Evolutionary conservation across 768 basidiomycete species (phyloP), one percentile per base, ranked within the genome.

Genomic region (Nevesoporus exiguus): DNA sequence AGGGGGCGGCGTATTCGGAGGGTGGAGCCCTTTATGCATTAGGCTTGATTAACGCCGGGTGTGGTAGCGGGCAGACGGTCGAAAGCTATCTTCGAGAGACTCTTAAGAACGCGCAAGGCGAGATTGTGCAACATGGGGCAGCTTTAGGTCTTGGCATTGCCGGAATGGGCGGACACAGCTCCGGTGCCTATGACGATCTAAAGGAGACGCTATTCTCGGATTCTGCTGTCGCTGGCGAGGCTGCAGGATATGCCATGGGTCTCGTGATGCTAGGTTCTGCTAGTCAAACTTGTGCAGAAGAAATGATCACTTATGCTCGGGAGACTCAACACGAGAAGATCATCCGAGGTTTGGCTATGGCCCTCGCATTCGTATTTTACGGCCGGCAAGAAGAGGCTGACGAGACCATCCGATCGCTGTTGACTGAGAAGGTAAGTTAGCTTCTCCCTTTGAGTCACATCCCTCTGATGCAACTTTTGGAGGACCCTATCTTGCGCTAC

Each of bases 311-410:
- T 49, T 99, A 99, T 66, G 94, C 97, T 27, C 83, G 89, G 51
- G 97, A 99, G 68, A 99, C 97, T 2, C 93, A 97, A 65, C 97
- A 98, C 67, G 97, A 99, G 76, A 99, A 98, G 77, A 98, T 98
- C 65, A 98, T 98, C 51, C 87, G 97, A 42, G 94, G 94, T 59
- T 79, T 99, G 50, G 91, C 95, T 7, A 80, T 99, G 61, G 96
- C 96, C 21, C 77, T 94, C 41, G 92, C 93, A 2, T 92, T 98
- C 70, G 81, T 98, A 54, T 92, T 83, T 72, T 98, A 96, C 58
- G 93, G 91, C 37, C 82, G 87, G 47, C 92, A 95, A 71, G 97
- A 98, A 67, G 84, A 93, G 62, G 96, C 97, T 8, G 88, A 98
- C 58, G 75, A 76, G n/a, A 87, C 88, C 1, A 84, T 96, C 55